Evolutionary conservation across 495 filamentous ascomycete genomes (phyloP).

Genomic region (Copromyces sp.): DNA sequence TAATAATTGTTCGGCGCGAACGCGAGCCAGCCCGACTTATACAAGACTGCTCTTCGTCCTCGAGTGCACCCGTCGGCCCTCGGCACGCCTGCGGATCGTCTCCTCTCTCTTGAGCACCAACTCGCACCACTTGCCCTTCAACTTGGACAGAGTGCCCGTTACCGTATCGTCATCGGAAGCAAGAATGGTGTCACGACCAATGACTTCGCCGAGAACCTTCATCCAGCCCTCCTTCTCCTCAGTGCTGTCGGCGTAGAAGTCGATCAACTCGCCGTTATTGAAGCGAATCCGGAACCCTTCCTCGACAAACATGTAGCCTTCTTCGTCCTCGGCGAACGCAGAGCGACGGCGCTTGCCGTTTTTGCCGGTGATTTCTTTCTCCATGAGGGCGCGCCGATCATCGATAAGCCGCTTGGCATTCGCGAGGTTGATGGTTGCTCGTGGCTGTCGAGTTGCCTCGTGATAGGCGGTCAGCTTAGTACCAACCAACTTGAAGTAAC

Average conservation of each 20-base stretch:
- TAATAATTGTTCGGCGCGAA: not conserved
- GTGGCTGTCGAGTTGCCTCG: conserved; percentile 86
- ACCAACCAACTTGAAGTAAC: conserved; percentile 90
- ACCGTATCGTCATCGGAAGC: conserved; percentile 33
- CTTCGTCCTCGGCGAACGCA: conserved; percentile 95
- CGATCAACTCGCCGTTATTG: conserved; percentile 93
- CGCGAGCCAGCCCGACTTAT: conserved; percentile 10
- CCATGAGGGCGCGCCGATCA: conserved; percentile 70
- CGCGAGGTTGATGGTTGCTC: conserved; percentile 90
- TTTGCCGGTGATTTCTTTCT: conserved; percentile 66
- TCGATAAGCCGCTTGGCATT: conserved; percentile 94
- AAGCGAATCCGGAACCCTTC: conserved; percentile 98
- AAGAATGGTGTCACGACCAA: conserved; percentile 48
- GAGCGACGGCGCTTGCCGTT: conserved; percentile 75
- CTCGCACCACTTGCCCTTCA: conserved; percentile 68
- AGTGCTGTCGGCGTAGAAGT: conserved; percentile 90
- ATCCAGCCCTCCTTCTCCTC: conserved; percentile 91
- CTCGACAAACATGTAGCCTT: conserved; percentile 99
- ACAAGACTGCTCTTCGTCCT: conserved; percentile 46
- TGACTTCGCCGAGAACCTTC: conserved; percentile 73
- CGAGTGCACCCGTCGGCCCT: conserved; percentile 34
- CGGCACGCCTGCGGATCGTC: conserved; percentile 23
- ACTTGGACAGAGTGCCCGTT: conserved; percentile 29
- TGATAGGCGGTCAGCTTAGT: conserved; percentile 92
- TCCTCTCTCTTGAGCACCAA: conserved; percentile 60